phyloP scores from a whole-genome alignment of 371 early-diverging fungal genomes.

The Nematocida sp. region DNA sequence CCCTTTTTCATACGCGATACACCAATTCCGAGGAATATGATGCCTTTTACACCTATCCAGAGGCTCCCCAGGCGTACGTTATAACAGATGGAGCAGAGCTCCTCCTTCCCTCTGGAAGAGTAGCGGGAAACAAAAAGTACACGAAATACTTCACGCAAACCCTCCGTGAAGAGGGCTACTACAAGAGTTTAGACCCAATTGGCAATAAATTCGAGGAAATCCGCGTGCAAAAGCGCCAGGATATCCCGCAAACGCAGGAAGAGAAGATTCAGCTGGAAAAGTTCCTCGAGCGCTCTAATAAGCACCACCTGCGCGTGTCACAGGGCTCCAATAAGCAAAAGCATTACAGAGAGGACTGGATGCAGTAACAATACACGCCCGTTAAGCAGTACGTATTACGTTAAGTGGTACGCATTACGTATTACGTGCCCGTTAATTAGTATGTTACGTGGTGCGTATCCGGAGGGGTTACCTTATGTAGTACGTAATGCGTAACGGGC shows the following conservation, averaged over 20 bases:
- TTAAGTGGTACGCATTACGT: no score
- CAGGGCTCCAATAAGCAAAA: conserved; percentile 37
- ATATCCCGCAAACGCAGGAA: neutral
- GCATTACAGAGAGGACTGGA: conserved; percentile 49
- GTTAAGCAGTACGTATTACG: no score
- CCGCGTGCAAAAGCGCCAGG: neutral
- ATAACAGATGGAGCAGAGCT: conserved; percentile 41
- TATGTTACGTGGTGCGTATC: no score
- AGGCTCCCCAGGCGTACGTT: conserved; percentile 18
- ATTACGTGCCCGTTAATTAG: no score
- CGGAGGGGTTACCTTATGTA: no score
- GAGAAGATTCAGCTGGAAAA: conserved; percentile 19
- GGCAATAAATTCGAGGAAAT: neutral
- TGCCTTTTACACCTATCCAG: conserved; percentile 44
- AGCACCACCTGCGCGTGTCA: conserved; percentile 35
- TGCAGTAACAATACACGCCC: conserved; percentile 50
- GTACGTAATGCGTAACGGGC: neutral
- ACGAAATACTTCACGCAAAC: conserved; percentile 45
- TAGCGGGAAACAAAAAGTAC: conserved; percentile 48
- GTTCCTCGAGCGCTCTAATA: neutral
- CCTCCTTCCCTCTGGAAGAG: conserved; percentile 27
- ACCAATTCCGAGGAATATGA: conserved; percentile 48
- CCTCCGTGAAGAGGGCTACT: conserved; percentile 33
- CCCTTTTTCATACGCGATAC: conserved; percentile 34
- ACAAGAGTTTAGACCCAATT: conserved; percentile 17